Percentiles rank a stretch among this genome's conserved stretches.
Evolutionary conservation across 192 early-diverging fungal genomes (phyloP).

Genomic region (Coemansia sp.): DNA sequence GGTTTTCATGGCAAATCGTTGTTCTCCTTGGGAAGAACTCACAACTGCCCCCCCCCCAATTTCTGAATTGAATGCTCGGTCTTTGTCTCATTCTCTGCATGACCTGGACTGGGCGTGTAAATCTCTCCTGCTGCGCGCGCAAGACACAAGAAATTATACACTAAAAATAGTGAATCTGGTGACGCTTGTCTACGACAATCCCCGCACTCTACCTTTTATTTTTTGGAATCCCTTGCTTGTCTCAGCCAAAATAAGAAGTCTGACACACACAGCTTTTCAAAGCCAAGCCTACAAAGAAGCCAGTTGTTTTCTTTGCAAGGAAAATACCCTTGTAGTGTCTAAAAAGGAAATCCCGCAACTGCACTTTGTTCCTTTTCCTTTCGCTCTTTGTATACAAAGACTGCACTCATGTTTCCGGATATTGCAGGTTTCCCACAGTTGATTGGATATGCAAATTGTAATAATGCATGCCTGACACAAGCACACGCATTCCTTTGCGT

Average conservation of each 20-base stretch:
- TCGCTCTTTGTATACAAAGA: slow-evolving; percentile 5
- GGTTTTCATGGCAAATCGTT: slow-evolving; percentile 5
- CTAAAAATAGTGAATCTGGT: slow-evolving; percentile 4
- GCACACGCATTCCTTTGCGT: neutral
- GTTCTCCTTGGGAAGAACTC: slow-evolving; percentile 3
- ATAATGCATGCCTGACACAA: neutral
- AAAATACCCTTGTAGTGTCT: neutral
- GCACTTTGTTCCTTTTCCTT: neutral
- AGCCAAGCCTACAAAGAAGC: neutral
- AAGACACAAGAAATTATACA: neutral
- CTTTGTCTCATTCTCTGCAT: neutral
- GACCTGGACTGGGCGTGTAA: neutral
- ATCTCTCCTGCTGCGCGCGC: neutral
- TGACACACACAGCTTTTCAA: neutral
- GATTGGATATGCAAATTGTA: neutral
- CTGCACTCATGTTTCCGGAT: neutral
- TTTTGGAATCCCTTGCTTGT: slow-evolving; percentile 6
- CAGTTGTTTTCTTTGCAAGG: neutral
- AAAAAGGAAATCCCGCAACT: slow-evolving; percentile 1
- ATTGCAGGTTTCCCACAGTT: neutral
- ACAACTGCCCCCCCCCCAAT: neutral
- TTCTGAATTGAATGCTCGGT: neutral
- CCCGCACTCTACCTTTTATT: neutral
- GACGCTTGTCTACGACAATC: neutral
- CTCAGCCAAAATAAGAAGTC: slow-evolving; percentile 3